Evolutionary conservation across 768 basidiomycete species (phyloP).

Genomic region (Suillus americanus): DNA sequence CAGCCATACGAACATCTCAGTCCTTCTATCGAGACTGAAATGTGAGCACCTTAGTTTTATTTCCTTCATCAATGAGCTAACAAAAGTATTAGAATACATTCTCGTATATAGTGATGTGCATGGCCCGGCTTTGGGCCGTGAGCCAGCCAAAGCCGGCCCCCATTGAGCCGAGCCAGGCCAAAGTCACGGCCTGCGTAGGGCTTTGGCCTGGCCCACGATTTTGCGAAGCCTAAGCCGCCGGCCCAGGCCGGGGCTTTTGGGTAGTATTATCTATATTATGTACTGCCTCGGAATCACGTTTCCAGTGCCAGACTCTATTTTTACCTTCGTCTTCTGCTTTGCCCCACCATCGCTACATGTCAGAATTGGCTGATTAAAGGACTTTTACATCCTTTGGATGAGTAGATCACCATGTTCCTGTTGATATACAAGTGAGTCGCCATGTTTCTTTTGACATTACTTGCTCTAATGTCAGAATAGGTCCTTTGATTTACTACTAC

Average conservation of each 20-base stretch:
- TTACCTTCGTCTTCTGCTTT: neutral
- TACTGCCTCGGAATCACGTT: neutral
- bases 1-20: too few relatives aligned
- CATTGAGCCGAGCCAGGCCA: neutral
- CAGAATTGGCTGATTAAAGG: neutral
- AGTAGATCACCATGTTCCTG: neutral
- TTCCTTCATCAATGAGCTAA: too few relatives aligned
- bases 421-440: neutral
- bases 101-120: neutral
- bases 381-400: neutral
- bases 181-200: neutral
- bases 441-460: neutral
- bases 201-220: neutral
- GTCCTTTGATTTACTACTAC: neutral
- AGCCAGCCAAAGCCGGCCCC: neutral
- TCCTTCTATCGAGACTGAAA: too few relatives aligned
- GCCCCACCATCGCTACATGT: neutral
- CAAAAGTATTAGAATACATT: too few relatives aligned
- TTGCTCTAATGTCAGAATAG: neutral
- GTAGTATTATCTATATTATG: neutral
- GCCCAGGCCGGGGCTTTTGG: neutral
- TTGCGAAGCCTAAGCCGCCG: neutral
- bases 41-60: too few relatives aligned
- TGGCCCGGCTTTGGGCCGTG: neutral
- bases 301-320: neutral